phyloP scores from a whole-genome alignment of 2,329 filamentous ascomycete species.

The Colletotrichum agaves region DNA sequence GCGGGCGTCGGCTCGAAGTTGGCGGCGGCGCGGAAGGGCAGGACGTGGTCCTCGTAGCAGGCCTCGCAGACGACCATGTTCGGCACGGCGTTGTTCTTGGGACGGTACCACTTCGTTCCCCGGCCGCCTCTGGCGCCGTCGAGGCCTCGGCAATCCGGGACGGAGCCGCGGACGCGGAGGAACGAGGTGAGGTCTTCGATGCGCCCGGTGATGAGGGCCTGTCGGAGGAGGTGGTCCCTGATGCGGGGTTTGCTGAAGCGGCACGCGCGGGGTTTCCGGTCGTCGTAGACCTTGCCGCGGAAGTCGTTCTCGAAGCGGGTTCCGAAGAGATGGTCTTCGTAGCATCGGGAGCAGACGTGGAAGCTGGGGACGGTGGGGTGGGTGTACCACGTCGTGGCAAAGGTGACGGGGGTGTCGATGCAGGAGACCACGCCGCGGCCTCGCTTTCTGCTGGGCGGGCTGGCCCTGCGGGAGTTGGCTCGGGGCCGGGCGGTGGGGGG shows the following conservation, averaged over 20 bases:
- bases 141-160: slow-evolving; percentile 46
- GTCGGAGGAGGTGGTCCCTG: slow-evolving; percentile 46
- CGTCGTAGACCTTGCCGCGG: slow-evolving; percentile 33
- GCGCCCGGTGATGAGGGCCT: slow-evolving; percentile 43
- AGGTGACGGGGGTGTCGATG: slow-evolving; percentile 42
- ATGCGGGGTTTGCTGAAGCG: slow-evolving; percentile 48
- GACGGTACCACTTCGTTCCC: slow-evolving; percentile 47
- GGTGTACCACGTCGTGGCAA: slow-evolving; percentile 51
- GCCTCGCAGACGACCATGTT: slow-evolving; percentile 52
- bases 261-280: slow-evolving; percentile 46
- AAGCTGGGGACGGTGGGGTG: slow-evolving; percentile 47
- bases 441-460: slow-evolving; percentile 20
- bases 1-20: slow-evolving; percentile 42
- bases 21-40: slow-evolving; percentile 43
- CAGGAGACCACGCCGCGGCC: slow-evolving; percentile 42
- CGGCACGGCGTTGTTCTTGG: slow-evolving; percentile 43
- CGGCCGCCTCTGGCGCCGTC: slow-evolving; percentile 39
- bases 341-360: slow-evolving; percentile 51
- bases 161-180: slow-evolving; percentile 42
- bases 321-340: slow-evolving; percentile 49
- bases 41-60: slow-evolving; percentile 49
- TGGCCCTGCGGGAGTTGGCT: slow-evolving; percentile 29
- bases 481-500: slow-evolving; percentile 14
- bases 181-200: slow-evolving; percentile 44
- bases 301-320: slow-evolving; percentile 46